A percentile compares a stretch with the other conserved stretches of the same genome.
Evolutionary conservation across 116 monocot genomes (phyloP).

Genomic region (Phalaenopsis hybrid): DNA sequence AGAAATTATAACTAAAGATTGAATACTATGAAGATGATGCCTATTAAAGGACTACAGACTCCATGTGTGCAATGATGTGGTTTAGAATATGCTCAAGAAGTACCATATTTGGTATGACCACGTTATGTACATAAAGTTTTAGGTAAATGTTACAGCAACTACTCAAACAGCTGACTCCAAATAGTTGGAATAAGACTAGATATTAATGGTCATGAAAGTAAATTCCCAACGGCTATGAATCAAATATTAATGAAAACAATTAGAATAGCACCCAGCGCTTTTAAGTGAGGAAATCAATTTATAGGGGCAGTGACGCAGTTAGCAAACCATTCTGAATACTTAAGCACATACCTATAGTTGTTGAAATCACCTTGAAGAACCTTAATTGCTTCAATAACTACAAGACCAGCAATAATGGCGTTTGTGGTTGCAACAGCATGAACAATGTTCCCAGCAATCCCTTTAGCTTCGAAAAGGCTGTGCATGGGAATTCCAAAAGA

Average conservation of each 20-base stretch:
- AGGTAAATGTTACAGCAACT: too few relatives aligned
- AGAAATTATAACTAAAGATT: too few relatives aligned
- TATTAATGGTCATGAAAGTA: not conserved
- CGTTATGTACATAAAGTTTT: not conserved
- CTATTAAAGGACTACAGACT: too few relatives aligned
- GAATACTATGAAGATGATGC: too few relatives aligned
- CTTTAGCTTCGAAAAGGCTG: conserved; percentile 96
- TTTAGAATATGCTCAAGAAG: too few relatives aligned
- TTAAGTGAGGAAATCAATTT: not conserved
- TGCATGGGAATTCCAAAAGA: conserved; percentile 93
- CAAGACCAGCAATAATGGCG: conserved; percentile 95
- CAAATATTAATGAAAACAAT: not conserved
- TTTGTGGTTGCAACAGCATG: conserved; percentile 99
- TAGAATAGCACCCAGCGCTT: not conserved
- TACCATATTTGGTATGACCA: not conserved
- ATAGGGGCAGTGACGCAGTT: not conserved
- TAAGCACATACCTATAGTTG: conserved; percentile 49
- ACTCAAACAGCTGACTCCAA: not conserved
- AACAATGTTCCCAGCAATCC: conserved; percentile 98
- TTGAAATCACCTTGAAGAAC: conserved; percentile 54
- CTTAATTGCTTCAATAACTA: conserved; percentile 94
- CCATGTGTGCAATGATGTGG: too few relatives aligned
- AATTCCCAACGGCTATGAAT: not conserved
- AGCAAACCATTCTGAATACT: not conserved
- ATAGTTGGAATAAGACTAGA: not conserved